Conservation (phyloP, 2,329 filamentous ascomycete genomes). For the Aureobasidium sp. region DNA sequence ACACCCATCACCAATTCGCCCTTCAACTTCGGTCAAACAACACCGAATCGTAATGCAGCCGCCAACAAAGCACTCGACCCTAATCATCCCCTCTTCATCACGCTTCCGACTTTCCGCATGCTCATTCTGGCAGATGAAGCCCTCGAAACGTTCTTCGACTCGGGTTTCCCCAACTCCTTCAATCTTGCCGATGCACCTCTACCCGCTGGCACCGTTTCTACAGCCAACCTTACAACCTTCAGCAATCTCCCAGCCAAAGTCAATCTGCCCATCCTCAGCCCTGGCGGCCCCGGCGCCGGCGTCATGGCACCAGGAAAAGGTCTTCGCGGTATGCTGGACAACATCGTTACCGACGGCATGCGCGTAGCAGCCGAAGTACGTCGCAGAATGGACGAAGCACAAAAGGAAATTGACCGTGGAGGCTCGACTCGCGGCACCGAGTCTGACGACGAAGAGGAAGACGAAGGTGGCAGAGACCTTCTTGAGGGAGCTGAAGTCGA, state of each 20-base stretch:
- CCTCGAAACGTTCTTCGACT: conserved; percentile 95
- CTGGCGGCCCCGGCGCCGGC: conserved; percentile 36
- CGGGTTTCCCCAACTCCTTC: conserved; percentile 88
- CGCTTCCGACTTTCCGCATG: conserved; percentile 96
- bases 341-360: conserved; percentile 96
- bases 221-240: conserved; percentile 77
- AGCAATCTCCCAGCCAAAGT: conserved; percentile 53
- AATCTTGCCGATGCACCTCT: conserved; percentile 64
- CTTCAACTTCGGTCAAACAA: conserved; percentile 22
- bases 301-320: conserved; percentile 64
- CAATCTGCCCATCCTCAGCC: conserved; percentile 21
- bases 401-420: conserved; percentile 82
- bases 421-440: conserved; percentile 49
- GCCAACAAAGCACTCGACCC: conserved; percentile 90
- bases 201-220: conserved; percentile 41
- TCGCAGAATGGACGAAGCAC: conserved; percentile 90
- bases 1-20: conserved; percentile 18
- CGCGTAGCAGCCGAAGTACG: conserved; percentile 88
- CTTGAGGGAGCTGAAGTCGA: conserved; percentile 44
- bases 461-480: conserved; percentile 54
- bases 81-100: conserved; percentile 88
- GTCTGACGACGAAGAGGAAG: conserved; percentile 61
- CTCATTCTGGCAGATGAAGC: conserved; percentile 93
- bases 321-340: conserved; percentile 86
- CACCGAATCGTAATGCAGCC: conserved; percentile 53